Evolutionary conservation across 106 monocot genomes (phyloP).

Genomic region (Triglochin maritima): DNA sequence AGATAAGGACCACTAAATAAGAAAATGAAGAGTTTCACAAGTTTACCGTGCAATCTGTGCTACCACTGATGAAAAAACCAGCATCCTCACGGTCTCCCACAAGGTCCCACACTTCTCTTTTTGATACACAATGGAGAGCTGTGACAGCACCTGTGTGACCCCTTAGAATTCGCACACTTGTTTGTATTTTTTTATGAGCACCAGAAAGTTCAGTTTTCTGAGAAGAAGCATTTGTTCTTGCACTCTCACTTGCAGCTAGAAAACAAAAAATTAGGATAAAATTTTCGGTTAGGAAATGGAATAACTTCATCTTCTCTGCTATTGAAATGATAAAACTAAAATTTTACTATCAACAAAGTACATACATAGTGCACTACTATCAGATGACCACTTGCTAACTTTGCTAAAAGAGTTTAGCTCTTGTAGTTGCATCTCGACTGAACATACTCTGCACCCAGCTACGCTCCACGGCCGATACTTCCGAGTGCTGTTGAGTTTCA

Average conservation of each 20-base stretch:
- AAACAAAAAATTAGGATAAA: neutral
- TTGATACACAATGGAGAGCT: conserved; percentile 94
- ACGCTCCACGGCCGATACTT: conserved; percentile 82
- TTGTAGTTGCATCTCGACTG: conserved; percentile 76
- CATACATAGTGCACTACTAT: conserved; percentile 7
- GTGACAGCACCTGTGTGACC: conserved; percentile 88
- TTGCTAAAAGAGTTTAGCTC: conserved; percentile 72
- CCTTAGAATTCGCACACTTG: conserved; percentile 67
- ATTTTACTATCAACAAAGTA: neutral
- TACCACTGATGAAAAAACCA: conserved; percentile 97
- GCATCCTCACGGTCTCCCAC: conserved; percentile 99
- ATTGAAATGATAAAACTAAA: neutral
- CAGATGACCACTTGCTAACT: conserved; percentile 52
- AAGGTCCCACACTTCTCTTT: conserved; percentile 99
- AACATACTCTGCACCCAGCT: conserved; percentile 99
- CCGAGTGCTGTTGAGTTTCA: conserved; percentile 71
- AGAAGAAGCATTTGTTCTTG: conserved; percentile 24
- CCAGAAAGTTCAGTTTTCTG: conserved; percentile 30
- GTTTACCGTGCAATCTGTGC: conserved; percentile 77
- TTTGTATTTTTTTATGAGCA: conserved; percentile 78
- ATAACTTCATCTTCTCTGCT: neutral
- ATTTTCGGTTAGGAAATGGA: neutral
- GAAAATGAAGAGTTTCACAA: neutral
- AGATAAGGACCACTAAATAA: too few species aligned
- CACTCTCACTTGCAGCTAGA: conserved; percentile 25